Base-by-base conservation (phyloP, 2,329 filamentous ascomycete species). In the Pseudogymnoascus sp. region DNA sequence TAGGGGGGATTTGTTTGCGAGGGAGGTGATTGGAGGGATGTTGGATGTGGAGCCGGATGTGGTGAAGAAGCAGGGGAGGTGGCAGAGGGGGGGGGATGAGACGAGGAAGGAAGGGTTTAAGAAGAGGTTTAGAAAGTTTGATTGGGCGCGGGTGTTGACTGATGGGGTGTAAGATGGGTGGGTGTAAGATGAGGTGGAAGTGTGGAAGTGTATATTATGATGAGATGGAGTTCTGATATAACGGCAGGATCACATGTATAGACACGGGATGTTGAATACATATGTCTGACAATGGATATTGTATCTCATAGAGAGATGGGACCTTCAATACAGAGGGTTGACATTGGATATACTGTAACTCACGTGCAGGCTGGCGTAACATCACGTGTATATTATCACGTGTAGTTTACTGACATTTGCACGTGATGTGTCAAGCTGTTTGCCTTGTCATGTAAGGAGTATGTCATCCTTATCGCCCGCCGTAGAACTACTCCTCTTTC, bases 1-100 rank as follows among this genome's bases (percentile, higher is more conserved):
- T 0, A 85, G 83, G 70, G 93, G 93, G 0, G 95, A 99, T 75
- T 74, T 97, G 16, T 99, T 99, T 74, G 95, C 95, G 1, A 81
- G 95, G 62, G 95, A 97, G 77, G 85, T 96, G 6, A 80, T 99
- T 38, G 95, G 92, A 0, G 95, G 93, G 2, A 97, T 99, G 86
- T 76, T 97, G 61, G 93, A 96, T 75, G 81, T 85, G 24, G 91
- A 87, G 67, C 86, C 89, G 2, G 88, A 96, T 68, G 80, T 96
- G 13, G 87, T 96, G 68, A 97, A 95, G 81, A 89, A 86, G 75
- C 93, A 97, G 76, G 95, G 93, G 0, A 80, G 88, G 64, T 99
- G 95, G 95, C 81, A 81, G 14, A 85, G 84, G 73, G 83, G 82
- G 3, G 88, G 88, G 69, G 80, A 82, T 71, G 72, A 63, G 62